phyloP scores from a whole-genome alignment of 345 rosid genomes.

The Jatropha curcas region DNA sequence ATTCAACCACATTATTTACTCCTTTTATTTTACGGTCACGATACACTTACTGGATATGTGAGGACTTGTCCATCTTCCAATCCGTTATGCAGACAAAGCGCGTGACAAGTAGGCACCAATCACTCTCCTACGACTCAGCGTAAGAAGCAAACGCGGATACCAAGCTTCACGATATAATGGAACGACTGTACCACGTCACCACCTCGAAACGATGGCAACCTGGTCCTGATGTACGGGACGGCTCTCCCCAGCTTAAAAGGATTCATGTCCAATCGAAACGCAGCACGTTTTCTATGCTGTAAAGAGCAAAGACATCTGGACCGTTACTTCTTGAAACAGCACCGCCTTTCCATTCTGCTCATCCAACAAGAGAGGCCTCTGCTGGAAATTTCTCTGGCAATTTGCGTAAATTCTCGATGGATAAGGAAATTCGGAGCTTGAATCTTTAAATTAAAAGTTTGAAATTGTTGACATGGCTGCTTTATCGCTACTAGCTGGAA shows the following conservation, averaged over 20 bases:
- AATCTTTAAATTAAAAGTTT: background rate
- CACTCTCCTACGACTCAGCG: background rate
- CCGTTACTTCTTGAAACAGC: conserved; percentile 6
- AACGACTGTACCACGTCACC: no score
- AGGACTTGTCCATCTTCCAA: background rate
- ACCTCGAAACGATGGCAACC: no score
- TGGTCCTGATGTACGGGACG: no score
- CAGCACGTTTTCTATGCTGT: background rate
- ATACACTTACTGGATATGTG: background rate
- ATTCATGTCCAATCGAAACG: background rate
- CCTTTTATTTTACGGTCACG: no score
- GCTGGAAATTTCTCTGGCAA: background rate
- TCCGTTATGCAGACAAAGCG: conserved; percentile 1
- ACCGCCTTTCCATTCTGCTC: background rate
- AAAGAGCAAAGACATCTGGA: background rate
- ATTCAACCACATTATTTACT: no score
- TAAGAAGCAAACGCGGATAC: no score
- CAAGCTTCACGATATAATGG: no score
- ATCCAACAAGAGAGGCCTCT: background rate
- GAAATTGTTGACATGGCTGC: conserved; percentile 18
- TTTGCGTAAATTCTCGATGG: background rate
- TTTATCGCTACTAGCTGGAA: conserved; percentile 31
- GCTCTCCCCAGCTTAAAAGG: background rate
- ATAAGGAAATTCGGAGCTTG: background rate
- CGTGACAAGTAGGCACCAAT: conserved; percentile 15